Evolutionary conservation across 768 basidiomycete genomes (phyloP).

Genomic region (Xanthoconium stramineum): DNA sequence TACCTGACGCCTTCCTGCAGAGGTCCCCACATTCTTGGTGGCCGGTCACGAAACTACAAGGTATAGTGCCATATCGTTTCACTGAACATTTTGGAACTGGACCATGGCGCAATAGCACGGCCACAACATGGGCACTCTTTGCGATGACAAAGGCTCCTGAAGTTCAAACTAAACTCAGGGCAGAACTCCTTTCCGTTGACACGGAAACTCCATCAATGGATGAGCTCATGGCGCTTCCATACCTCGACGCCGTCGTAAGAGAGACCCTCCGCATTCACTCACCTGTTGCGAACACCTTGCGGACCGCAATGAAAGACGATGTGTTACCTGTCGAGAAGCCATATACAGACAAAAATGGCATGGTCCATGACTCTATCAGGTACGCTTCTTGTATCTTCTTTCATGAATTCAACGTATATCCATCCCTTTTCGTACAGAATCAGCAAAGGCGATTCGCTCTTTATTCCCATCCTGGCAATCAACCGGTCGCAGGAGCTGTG

Average conservation of each 20-base stretch:
- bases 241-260: constrained; percentile 62
- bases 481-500: constrained; percentile 54
- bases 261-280: constrained; percentile 53
- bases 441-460: constrained; percentile 42
- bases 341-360: constrained; percentile 42
- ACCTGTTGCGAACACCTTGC: constrained; percentile 44
- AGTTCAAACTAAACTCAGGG: constrained; percentile 54
- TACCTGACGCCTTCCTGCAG: constrained; percentile 26
- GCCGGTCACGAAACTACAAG: constrained; percentile 61
- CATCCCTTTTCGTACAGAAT: constrained; percentile 23
- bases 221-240: constrained; percentile 59
- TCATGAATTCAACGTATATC: background rate
- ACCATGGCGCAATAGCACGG: constrained; percentile 24
- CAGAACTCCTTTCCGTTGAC: constrained; percentile 49
- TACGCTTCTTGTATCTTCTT: constrained; percentile 9
- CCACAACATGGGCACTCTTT: constrained; percentile 56
- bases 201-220: constrained; percentile 68
- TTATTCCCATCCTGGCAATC: constrained; percentile 52
- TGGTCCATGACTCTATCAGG: constrained; percentile 37
- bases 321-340: constrained; percentile 48
- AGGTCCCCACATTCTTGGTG: constrained; percentile 58
- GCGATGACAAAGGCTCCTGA: constrained; percentile 46
- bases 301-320: constrained; percentile 52
- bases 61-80: constrained; percentile 18
- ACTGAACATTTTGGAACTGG: background rate